phyloP scores from a whole-genome alignment of 768 basidiomycete genomes.

The Melanogaster broomeanus region DNA sequence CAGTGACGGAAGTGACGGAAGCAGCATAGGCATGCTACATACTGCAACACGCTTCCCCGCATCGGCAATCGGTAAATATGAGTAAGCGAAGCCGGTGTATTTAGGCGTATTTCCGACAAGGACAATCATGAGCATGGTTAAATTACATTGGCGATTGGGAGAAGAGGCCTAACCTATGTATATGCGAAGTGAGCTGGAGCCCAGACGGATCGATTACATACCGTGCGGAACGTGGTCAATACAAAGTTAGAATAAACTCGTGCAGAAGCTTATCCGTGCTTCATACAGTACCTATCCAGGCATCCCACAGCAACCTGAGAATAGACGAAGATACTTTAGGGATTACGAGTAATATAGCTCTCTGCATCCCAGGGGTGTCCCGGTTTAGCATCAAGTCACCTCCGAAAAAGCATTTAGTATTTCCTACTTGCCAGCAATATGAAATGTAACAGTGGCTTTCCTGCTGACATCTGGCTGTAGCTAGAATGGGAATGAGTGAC shows the following conservation, averaged over 20 bases:
- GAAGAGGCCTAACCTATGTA: not conserved
- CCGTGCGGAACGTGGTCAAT: not conserved
- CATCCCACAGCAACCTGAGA: too few relatives aligned
- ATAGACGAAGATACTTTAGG: not conserved
- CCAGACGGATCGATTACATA: not conserved
- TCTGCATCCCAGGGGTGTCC: not conserved
- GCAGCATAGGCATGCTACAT: not conserved
- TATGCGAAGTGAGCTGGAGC: not conserved
- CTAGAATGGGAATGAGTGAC: not conserved
- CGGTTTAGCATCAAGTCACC: not conserved
- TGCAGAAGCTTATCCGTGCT: not conserved
- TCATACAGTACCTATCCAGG: not conserved
- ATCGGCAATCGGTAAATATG: not conserved
- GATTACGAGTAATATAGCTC: not conserved
- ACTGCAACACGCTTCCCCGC: not conserved
- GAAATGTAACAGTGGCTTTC: not conserved
- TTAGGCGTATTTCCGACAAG: not conserved
- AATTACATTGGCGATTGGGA: not conserved
- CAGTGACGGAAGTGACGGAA: not conserved
- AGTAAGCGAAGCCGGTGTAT: conserved; percentile 10
- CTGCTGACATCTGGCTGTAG: not conserved
- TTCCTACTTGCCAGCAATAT: not conserved
- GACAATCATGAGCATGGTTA: too few relatives aligned
- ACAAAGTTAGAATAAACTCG: not conserved
- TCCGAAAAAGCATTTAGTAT: not conserved